These are phyloP conservation scores for Wickerhamiella slavikovae DNA, from an alignment of 805 yeast genomes.

Conservation along the genomic window DNA sequence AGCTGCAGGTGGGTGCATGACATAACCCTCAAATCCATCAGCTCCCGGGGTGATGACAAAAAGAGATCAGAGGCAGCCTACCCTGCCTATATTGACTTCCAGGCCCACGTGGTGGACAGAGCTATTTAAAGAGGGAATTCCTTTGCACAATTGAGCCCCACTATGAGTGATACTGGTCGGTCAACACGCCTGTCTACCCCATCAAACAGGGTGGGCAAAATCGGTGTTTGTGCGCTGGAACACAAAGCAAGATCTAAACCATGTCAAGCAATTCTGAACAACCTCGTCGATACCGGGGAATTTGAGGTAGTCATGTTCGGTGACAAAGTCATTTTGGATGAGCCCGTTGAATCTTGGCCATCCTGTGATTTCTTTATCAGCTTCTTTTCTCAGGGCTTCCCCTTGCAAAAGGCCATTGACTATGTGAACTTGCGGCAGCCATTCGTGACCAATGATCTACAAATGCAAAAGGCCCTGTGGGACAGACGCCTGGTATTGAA, in stretches of 20 bases:
- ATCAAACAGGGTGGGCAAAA: slow-evolving; percentile 39
- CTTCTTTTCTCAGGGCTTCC: slow-evolving; percentile 91
- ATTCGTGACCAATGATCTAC: slow-evolving; percentile 66
- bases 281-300: slow-evolving; percentile 81
- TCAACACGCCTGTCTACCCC: slow-evolving; percentile 1
- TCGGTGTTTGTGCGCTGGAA: slow-evolving; percentile 99
- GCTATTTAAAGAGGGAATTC: no score
- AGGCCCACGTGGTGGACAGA: no score
- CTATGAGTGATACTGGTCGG: neutral
- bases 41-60: no score
- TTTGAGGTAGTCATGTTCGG: slow-evolving; percentile 94
- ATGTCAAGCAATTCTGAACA: slow-evolving; percentile 71
- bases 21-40: no score
- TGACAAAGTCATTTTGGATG: slow-evolving; percentile 89
- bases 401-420: slow-evolving; percentile 81
- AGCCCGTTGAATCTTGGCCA: slow-evolving; percentile 92
- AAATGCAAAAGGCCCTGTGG: slow-evolving; percentile 91
- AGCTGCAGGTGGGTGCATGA: no score
- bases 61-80: no score
- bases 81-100: no score
- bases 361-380: slow-evolving; percentile 89
- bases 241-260: slow-evolving; percentile 91
- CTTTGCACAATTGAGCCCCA: no score
- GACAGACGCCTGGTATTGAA: slow-evolving; percentile 77
- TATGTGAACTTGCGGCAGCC: slow-evolving; percentile 84